Conservation (phyloP, 352 stramenopile genomes). For the Phytophthora vignae region DNA sequence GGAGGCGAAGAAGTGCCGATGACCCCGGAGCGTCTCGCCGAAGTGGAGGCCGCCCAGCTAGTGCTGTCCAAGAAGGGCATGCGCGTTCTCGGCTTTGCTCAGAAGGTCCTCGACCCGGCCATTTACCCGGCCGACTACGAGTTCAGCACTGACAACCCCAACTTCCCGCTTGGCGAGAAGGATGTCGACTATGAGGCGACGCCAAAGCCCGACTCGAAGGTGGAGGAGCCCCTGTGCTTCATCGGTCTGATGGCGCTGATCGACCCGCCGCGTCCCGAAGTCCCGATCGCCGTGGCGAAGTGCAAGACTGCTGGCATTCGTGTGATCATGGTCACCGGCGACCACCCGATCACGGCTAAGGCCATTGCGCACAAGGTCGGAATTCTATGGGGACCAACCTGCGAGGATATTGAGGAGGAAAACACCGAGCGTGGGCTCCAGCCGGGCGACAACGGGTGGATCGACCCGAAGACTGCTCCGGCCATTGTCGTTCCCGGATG, state of each 20-base stretch:
- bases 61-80: constrained; percentile 75
- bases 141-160: constrained; percentile 78
- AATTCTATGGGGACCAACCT: constrained; percentile 92
- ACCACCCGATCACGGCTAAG: constrained; percentile 93
- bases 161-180: constrained; percentile 87
- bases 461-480: constrained; percentile 71
- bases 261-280: constrained; percentile 93
- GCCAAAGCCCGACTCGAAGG: constrained; percentile 78
- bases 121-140: constrained; percentile 67
- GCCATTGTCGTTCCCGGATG: constrained; percentile 89
- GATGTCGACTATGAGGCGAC: constrained; percentile 81
- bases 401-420: constrained; percentile 84
- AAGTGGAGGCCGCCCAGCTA: constrained; percentile 61
- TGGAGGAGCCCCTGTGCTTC: constrained; percentile 87
- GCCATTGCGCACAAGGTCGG: constrained; percentile 95
- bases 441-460: constrained; percentile 73
- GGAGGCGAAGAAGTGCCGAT: constrained; percentile 80
- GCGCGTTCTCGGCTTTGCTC: constrained; percentile 71
- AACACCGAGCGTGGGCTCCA: constrained; percentile 67
- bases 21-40: constrained; percentile 91
- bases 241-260: constrained; percentile 97
- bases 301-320: constrained; percentile 94
- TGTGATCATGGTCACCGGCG: constrained; percentile 96
- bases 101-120: constrained; percentile 61
- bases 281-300: constrained; percentile 89